A percentile compares a stretch with the other conserved stretches of the same genome.
phyloP scores from a whole-genome alignment of 352 stramenopile genomes.

The Globisporangium iwayamae region DNA sequence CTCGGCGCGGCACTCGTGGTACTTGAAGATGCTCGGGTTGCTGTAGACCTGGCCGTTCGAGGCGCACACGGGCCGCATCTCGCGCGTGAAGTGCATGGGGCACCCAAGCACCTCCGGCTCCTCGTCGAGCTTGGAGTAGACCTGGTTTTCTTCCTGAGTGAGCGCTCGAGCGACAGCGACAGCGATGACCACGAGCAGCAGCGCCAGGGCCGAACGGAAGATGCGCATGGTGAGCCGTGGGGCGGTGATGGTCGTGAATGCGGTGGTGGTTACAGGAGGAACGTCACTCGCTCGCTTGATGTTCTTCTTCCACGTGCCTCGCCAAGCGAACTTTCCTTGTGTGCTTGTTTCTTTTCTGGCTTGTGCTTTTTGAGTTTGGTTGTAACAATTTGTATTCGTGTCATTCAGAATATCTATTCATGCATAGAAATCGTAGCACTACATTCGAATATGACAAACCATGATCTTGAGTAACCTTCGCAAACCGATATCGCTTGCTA shows the following conservation, averaged over 20 bases:
- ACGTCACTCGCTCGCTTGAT: too few relatives aligned
- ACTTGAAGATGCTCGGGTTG: slow-evolving; percentile 55
- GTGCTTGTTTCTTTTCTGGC: background rate
- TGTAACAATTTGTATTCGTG: background rate
- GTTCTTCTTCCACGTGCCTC: background rate
- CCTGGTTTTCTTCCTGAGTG: background rate
- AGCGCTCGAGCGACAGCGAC: background rate
- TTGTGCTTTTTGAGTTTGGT: background rate
- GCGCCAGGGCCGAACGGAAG: background rate
- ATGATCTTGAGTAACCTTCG: background rate
- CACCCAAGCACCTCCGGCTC: slow-evolving; percentile 31
- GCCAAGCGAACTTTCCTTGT: background rate
- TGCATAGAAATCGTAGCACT: too few relatives aligned
- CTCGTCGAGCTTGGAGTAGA: slow-evolving; percentile 10
- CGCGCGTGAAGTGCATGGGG: slow-evolving; percentile 39
- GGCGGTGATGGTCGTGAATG: background rate
- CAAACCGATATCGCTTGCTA: background rate
- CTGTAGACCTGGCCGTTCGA: slow-evolving; percentile 53
- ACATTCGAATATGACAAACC: too few relatives aligned
- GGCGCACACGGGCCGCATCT: slow-evolving; percentile 45
- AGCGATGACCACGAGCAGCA: background rate
- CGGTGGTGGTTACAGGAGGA: background rate
- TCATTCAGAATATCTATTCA: too few relatives aligned
- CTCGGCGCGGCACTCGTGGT: slow-evolving; percentile 45
- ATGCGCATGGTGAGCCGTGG: background rate